These are phyloP conservation scores for Wallacemonas sp. DNA, from an alignment of 208 protist species.

Conservation along the genomic window DNA sequence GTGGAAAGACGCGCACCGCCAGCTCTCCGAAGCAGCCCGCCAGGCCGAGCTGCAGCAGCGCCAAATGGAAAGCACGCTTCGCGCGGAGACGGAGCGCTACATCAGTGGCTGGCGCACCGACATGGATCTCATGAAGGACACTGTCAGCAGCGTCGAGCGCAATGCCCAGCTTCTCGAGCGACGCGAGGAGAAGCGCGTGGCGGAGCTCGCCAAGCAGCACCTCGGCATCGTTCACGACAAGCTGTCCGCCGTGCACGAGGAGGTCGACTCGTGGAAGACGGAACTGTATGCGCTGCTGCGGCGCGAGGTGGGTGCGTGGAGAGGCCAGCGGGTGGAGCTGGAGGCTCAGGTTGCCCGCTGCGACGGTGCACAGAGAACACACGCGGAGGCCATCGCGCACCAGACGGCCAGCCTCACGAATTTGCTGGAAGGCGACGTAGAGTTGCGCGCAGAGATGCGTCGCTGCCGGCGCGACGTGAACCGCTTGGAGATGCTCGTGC, in stretches of 20 bases:
- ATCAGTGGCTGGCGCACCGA: constrained; percentile 28
- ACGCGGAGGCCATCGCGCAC: constrained; percentile 31
- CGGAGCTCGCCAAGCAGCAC: constrained; percentile 46
- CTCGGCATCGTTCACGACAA: constrained; percentile 46
- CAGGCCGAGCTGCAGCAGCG: constrained; percentile 24
- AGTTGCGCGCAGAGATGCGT: constrained; percentile 50
- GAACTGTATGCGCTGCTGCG: constrained; percentile 29
- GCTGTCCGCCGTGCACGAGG: constrained; percentile 35
- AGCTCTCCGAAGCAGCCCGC: constrained; percentile 19
- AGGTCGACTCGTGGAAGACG: constrained; percentile 40
- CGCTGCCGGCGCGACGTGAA: constrained; percentile 73
- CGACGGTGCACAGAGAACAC: constrained; percentile 49
- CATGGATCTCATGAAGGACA: constrained; percentile 39
- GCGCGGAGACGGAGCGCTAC: constrained; percentile 17
- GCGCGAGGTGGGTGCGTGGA: constrained; percentile 18
- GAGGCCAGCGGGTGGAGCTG: constrained; percentile 33
- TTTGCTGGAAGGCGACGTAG: constrained; percentile 59
- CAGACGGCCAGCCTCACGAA: constrained; percentile 38
- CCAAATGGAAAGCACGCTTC: constrained; percentile 16
- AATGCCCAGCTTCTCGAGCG: constrained; percentile 31
- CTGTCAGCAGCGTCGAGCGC: constrained; percentile 30
- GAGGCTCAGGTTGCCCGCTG: constrained; percentile 49
- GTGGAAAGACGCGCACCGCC: constrained; percentile 19
- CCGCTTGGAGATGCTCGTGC: constrained; percentile 69
- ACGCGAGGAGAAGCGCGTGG: constrained; percentile 50